A percentile compares a stretch with the other conserved stretches of the same genome.
phyloP scores from a whole-genome alignment of 164 flowering plant genomes.

The Umbilicus rupestris region DNA sequence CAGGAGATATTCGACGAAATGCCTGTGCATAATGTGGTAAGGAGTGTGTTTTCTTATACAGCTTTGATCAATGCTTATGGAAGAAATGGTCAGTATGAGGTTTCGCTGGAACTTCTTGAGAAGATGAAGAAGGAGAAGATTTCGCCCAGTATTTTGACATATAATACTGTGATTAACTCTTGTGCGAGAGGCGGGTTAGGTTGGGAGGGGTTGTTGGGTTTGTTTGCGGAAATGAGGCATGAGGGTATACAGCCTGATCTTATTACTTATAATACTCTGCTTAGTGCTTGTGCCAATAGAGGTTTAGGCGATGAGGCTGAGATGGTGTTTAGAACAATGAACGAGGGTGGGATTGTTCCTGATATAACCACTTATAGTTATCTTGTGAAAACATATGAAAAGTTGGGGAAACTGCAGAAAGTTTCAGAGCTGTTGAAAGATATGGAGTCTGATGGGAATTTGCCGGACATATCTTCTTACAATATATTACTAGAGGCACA shows the following conservation, averaged over 20 bases:
- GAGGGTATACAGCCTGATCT: conserved; percentile 87
- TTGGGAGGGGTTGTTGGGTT: conserved; percentile 87
- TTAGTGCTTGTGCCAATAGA: conserved; percentile 65
- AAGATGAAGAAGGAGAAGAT: conserved; percentile 70
- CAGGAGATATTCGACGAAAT: conserved; percentile 80
- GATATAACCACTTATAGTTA: conserved; percentile 67
- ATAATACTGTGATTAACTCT: conserved; percentile 73
- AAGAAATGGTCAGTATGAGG: conserved; percentile 60
- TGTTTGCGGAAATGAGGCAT: conserved; percentile 92
- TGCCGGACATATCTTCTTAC: conserved; percentile 68
- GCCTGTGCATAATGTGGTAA: conserved; percentile 51
- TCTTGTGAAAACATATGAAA: conserved; percentile 77
- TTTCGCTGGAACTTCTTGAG: conserved; percentile 54
- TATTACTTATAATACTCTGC: conserved; percentile 77
- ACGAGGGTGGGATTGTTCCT: conserved; percentile 76
- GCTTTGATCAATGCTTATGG: conserved; percentile 85
- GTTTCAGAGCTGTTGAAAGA: conserved; percentile 66
- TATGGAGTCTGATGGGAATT: conserved; percentile 67
- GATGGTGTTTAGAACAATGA: conserved; percentile 92
- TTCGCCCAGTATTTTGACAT: conserved; percentile 62
- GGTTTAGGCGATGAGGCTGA: conserved; percentile 84
- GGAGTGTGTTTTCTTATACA: conserved; percentile 64
- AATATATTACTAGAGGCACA: conserved; percentile 81
- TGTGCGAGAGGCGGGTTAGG: conserved; percentile 89
- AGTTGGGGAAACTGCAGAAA: conserved; percentile 53